Conservation (phyloP, 192 early-diverging fungal genomes). For the Kickxella alabastrina region DNA sequence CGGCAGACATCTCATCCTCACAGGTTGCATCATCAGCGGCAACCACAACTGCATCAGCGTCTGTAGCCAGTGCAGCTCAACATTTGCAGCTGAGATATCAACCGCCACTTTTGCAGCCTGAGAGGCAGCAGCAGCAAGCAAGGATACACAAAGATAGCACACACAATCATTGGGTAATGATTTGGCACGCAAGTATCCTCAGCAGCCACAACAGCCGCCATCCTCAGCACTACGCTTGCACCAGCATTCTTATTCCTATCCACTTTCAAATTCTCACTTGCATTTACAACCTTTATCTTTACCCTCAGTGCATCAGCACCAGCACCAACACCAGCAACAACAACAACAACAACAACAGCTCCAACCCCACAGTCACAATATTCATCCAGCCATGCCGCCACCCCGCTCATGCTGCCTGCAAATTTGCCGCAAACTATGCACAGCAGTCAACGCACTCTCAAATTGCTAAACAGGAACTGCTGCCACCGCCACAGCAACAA, state of each 20-base stretch:
- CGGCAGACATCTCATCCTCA: conserved; percentile 10
- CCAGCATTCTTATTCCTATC: conserved; percentile 8
- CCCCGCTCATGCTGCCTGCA: neutral
- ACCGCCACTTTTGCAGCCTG: conserved; percentile 6
- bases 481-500: neutral
- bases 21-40: conserved; percentile 16
- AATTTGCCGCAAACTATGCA: too few species aligned
- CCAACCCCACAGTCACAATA: too few species aligned
- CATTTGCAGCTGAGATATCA: conserved; percentile 15
- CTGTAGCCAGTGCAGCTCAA: conserved; percentile 11
- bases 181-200: neutral
- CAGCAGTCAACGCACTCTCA: too few species aligned
- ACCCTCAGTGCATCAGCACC: neutral
- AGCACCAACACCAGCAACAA: neutral
- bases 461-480: too few species aligned
- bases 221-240: neutral
- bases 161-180: neutral
- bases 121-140: conserved; percentile 6
- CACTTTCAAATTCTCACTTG: neutral
- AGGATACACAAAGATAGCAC: neutral
- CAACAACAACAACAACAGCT: neutral
- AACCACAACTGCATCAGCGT: conserved; percentile 14
- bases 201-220: conserved; percentile 1
- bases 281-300: neutral
- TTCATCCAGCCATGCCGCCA: too few species aligned